Percentiles rank a stretch among this genome's conserved stretches.
These are phyloP conservation scores for Grammothele lineata DNA, from an alignment of 768 basidiomycete genomes.

Conservation along the genomic window DNA sequence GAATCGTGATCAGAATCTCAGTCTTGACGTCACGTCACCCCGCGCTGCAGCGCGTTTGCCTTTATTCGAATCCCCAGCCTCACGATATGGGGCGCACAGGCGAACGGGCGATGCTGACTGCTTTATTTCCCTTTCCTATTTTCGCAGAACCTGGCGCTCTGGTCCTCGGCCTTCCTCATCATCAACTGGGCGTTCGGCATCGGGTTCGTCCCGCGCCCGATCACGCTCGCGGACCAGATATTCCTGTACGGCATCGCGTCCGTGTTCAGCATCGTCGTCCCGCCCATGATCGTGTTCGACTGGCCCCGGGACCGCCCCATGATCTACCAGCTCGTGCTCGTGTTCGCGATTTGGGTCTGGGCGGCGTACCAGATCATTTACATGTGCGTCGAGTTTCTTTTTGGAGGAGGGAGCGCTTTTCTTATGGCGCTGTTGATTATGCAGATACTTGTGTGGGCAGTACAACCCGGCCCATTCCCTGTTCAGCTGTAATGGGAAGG, in stretches of 20 bases:
- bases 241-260: conserved; percentile 63
- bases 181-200: conserved; percentile 66
- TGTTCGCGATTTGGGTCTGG: conserved; percentile 63
- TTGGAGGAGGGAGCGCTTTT: too few relatives aligned
- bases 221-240: conserved; percentile 49
- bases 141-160: conserved; percentile 55
- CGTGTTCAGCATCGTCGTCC: conserved; percentile 54
- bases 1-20: too few relatives aligned
- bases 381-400: conserved; percentile 30
- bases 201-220: conserved; percentile 43
- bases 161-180: conserved; percentile 61
- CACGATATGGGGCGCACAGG: too few relatives aligned
- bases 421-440: neutral
- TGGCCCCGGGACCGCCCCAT: conserved; percentile 58
- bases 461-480: conserved; percentile 26
- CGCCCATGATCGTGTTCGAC: conserved; percentile 65
- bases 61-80: too few relatives aligned
- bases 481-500: conserved; percentile 41
- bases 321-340: conserved; percentile 59
- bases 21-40: too few relatives aligned
- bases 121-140: too few relatives aligned
- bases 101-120: too few relatives aligned
- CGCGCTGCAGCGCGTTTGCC: too few relatives aligned
- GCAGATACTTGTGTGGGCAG: conserved; percentile 40
- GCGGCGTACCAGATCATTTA: conserved; percentile 52